Evolutionary conservation across 768 basidiomycete genomes (phyloP).

Genomic region (Rhizopogon sp.): DNA sequence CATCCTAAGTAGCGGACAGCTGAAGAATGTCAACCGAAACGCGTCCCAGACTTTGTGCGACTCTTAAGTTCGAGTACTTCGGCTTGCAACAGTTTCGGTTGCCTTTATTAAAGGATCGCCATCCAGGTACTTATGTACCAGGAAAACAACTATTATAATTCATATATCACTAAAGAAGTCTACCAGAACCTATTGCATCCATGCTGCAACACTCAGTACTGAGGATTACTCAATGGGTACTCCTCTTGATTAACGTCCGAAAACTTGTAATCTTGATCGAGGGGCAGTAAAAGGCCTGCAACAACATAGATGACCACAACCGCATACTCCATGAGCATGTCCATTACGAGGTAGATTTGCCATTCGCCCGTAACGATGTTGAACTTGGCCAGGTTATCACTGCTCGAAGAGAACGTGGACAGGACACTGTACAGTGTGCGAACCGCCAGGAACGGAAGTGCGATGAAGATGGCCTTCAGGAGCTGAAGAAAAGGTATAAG

Average conservation of each 20-base stretch:
- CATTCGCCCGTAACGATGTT: conserved; percentile 50
- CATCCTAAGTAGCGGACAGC: too few relatives aligned
- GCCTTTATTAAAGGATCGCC: too few relatives aligned
- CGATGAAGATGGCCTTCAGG: conserved; percentile 46
- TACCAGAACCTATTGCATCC: too few relatives aligned
- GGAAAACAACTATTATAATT: too few relatives aligned
- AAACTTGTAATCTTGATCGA: conserved; percentile 13
- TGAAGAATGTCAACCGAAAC: too few relatives aligned
- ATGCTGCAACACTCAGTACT: too few relatives aligned
- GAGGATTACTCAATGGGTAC: conserved; percentile 28
- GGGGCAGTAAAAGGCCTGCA: conserved; percentile 16
- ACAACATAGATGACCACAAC: conserved; percentile 35
- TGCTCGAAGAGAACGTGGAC: conserved; percentile 39
- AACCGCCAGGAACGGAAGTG: conserved; percentile 58
- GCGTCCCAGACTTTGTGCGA: too few relatives aligned
- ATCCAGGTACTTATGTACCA: too few relatives aligned
- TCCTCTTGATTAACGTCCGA: conserved; percentile 8
- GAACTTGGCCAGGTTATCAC: conserved; percentile 39
- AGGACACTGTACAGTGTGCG: conserved; percentile 40
- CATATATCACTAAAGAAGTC: too few relatives aligned
- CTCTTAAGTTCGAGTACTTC: too few relatives aligned
- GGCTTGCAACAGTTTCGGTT: too few relatives aligned
- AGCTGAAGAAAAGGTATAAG: conserved; percentile 36
- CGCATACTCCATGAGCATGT: conserved; percentile 51
- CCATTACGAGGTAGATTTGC: conserved; percentile 49